Evolutionary conservation across 805 yeast species (phyloP), one percentile per base, ranked within the genome.

Genomic region (Candida ascalaphidarum): DNA sequence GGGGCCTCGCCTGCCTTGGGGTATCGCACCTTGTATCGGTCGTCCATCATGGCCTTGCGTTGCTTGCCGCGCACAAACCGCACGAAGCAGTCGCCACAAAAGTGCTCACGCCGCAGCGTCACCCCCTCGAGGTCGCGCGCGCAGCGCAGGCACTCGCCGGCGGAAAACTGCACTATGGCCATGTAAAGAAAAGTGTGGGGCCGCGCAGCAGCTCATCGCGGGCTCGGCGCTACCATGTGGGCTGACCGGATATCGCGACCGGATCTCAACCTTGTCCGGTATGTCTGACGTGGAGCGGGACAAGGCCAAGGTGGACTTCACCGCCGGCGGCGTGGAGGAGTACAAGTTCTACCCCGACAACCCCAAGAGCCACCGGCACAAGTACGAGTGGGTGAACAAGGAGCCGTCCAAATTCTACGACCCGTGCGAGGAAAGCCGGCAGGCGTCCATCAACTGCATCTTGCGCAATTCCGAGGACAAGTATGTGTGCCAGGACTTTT

Each of bases 371-470:
- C 68, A 72, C 29, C 57, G 73, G 15, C 88, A 83, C 48, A 77
- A 76, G 45, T 70, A 70, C 36, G 63, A 74, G 33, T 86, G 86
- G 64, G 64, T 75, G 1, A 58, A 72, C 51, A 88, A 89, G 44
- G 88, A 72, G 19, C 80, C 94, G 3, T 78, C 94, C 5, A 74
- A 81, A 48, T 92, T 68, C 52, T 89, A 81, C 46, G 96, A 89
- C 49, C 98, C 98, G 0, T 89, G 98, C 54, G 81, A 77, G 26
- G 92, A 86, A 46, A 77, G 92, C 21, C 69, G 96, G 7, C 77
- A 76, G 48, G 89, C 94, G 76, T 82, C 95, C 24, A 62, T 86
- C 39, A 72, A 71, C 39, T 89, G 98, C 45, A 61, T 89, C 51
- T 89, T 84, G 42, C 54, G 81, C 27, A 83, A 88, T 47, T 62